These are phyloP conservation scores for Lonicera japonica DNA, from an alignment of 129 eudicot species.

Conservation along the genomic window DNA sequence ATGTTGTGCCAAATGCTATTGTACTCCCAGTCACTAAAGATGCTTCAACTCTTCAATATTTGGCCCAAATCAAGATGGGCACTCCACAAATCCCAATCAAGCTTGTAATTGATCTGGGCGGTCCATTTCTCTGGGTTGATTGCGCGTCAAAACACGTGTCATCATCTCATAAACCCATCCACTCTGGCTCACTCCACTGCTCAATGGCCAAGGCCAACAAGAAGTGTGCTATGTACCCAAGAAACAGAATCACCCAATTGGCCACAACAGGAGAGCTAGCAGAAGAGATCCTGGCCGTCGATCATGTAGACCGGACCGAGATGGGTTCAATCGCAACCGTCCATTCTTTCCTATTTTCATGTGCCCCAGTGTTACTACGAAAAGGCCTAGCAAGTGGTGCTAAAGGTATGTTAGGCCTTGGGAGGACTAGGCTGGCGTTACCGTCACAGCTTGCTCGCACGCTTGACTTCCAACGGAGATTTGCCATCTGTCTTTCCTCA, in stretches of 20 bases:
- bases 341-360: conserved; percentile 41
- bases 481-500: conserved; percentile 55
- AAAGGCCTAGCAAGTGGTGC: conserved; percentile 43
- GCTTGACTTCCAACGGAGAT: conserved; percentile 45
- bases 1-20: conserved; percentile 15
- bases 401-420: conserved; percentile 65
- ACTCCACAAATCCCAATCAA: conserved; percentile 27
- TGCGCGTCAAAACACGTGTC: conserved; percentile 11
- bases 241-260: conserved; percentile 41
- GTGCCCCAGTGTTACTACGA: conserved; percentile 35
- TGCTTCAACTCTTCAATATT: conserved; percentile 46
- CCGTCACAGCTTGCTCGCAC: conserved; percentile 40
- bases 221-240: conserved; percentile 26
- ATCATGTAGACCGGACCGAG: conserved; percentile 8
- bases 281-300: conserved; percentile 23
- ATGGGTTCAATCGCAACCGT: conserved; percentile 14
- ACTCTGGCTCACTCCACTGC: conserved; percentile 38
- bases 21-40: conserved; percentile 49
- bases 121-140: conserved; percentile 44
- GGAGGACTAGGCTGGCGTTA: conserved; percentile 45
- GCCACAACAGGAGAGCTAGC: conserved; percentile 34
- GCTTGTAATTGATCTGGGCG: conserved; percentile 58
- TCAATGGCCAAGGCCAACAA: conserved; percentile 32
- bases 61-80: conserved; percentile 42
- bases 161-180: conserved; percentile 27